Evolutionary conservation across 2,329 filamentous ascomycete species (phyloP), one percentile per base, ranked within the genome.

Genomic region (Ascosphaera acerosa): DNA sequence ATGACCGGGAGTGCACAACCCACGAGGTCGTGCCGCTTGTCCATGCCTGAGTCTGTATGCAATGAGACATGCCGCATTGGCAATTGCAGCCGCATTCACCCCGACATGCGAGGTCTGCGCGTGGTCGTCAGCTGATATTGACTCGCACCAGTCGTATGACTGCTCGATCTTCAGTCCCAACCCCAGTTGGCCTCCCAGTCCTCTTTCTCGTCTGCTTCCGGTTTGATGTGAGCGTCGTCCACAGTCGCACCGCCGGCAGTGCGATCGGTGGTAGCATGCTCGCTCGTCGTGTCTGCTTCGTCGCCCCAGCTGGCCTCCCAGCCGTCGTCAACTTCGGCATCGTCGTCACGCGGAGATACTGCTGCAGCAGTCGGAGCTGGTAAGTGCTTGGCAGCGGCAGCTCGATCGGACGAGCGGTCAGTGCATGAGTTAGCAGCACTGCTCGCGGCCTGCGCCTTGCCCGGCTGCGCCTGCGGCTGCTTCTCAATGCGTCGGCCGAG

Each of bases 281-380:
- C n/a, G 19, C 16, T 25, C 18, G 29, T 14, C 23, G 32, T 26
- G 29, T 29, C 25, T 19, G 30, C 33, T 10, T 12, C 30, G 33
- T 26, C 31, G 17, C 15, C 14, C 29, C 5, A 30, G 12, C 17
- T 29, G 23, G 22, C 14, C 28, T 20, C 18, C 30, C 30, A 17
- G 18, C 12, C 35, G 34, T 36, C 16, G 29, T 30, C 29, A 15
- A 30, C 29, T n/a, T 15, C 14, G 4, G 18, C 29, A 10, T 6
- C 14, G 4, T 17, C 5, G 5, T 12, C 15, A 28, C 14, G 10
- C 25, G 25, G 10, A n/a, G n/a, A n/a, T n/a, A n/a, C n/a, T n/a
- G n/a, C n/a, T n/a, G n/a, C n/a, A n/a, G n/a, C n/a, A n/a, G n/a
- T n/a, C n/a, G n/a, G n/a, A n/a, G n/a, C n/a, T n/a, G n/a, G n/a